Conservation (phyloP, 2,329 filamentous ascomycete species). For the Apiospora malaysiana region DNA sequence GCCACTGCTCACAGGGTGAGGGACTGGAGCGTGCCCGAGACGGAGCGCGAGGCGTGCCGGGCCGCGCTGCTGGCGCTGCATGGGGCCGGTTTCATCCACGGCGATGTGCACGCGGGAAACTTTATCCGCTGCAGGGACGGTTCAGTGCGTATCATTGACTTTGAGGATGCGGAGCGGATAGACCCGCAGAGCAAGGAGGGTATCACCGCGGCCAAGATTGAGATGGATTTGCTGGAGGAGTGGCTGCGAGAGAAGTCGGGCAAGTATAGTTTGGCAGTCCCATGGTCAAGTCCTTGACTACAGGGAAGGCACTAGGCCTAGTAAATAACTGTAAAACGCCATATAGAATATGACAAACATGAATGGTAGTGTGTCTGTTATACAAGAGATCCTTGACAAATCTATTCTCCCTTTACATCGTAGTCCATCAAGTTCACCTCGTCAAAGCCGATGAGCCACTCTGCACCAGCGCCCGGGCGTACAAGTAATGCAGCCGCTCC, state of each 20-base stretch:
- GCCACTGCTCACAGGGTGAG: neutral
- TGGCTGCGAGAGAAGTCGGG: too few relatives aligned
- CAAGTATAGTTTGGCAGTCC: too few relatives aligned
- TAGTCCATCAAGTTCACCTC: neutral
- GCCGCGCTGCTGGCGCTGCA: neutral
- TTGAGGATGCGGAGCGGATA: neutral
- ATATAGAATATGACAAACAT: too few relatives aligned
- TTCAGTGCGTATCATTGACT: neutral
- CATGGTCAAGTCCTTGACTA: too few relatives aligned
- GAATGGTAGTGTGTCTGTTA: too few relatives aligned
- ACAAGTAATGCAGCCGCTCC: conserved; percentile 30
- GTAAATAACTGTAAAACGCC: too few relatives aligned
- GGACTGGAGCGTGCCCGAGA: neutral
- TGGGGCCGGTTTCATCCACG: neutral
- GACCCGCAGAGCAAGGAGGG: too few relatives aligned
- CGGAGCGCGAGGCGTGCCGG: neutral
- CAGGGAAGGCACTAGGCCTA: too few relatives aligned
- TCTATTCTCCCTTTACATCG: neutral
- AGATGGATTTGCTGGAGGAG: too few relatives aligned
- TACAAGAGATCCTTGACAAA: too few relatives aligned
- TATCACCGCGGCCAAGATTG: too few relatives aligned
- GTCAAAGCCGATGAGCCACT: conserved; percentile 16
- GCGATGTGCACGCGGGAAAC: neutral
- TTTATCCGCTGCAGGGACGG: neutral
- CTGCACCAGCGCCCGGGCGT: conserved; percentile 29